These are phyloP conservation scores for Fusarium poae DNA, from an alignment of 2,329 filamentous ascomycete species.

Conservation along the genomic window DNA sequence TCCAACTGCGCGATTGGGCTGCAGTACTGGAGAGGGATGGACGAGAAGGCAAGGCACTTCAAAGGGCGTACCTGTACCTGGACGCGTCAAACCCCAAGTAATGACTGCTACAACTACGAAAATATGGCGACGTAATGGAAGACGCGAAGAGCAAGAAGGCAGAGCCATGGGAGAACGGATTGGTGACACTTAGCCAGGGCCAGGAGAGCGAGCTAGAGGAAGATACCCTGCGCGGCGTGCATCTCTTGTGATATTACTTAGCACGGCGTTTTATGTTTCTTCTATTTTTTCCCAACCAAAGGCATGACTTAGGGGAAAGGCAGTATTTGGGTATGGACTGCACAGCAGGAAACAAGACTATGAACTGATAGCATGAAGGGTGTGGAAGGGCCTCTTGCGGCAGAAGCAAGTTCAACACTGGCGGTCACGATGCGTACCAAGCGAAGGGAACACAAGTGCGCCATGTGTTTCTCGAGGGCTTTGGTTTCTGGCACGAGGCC, in stretches of 20 bases:
- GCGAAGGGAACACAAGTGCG: neutral
- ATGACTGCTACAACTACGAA: conserved; percentile 34
- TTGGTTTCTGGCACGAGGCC: neutral
- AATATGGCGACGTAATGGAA: conserved; percentile 36
- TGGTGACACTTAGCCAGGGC: conserved; percentile 36
- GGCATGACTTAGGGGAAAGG: conserved; percentile 42
- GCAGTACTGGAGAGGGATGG: conserved; percentile 84
- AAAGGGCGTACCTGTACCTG: conserved; percentile 67
- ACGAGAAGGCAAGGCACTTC: conserved; percentile 72
- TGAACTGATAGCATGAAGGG: conserved; percentile 17
- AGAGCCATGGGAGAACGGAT: conserved; percentile 6
- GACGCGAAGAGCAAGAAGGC: conserved; percentile 8
- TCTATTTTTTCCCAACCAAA: conserved; percentile 17
- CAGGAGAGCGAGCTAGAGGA: conserved; percentile 32
- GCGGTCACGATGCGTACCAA: conserved; percentile 1
- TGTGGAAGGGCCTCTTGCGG: conserved; percentile 2
- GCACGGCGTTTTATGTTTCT: conserved; percentile 53
- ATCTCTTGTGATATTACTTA: conserved; percentile 52
- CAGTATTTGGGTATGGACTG: conserved; percentile 34
- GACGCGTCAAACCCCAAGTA: conserved; percentile 63
- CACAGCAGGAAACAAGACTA: conserved; percentile 22
- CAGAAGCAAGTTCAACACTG: conserved; percentile 2
- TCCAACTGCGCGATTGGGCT: conserved; percentile 88
- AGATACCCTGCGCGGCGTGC: conserved; percentile 53
- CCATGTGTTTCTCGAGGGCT: conserved; percentile 18